A percentile compares a stretch with the other conserved stretches of the same genome.
These are phyloP conservation scores for Pythium vanterpoolii DNA, from an alignment of 352 stramenopile species.

Conservation along the genomic window DNA sequence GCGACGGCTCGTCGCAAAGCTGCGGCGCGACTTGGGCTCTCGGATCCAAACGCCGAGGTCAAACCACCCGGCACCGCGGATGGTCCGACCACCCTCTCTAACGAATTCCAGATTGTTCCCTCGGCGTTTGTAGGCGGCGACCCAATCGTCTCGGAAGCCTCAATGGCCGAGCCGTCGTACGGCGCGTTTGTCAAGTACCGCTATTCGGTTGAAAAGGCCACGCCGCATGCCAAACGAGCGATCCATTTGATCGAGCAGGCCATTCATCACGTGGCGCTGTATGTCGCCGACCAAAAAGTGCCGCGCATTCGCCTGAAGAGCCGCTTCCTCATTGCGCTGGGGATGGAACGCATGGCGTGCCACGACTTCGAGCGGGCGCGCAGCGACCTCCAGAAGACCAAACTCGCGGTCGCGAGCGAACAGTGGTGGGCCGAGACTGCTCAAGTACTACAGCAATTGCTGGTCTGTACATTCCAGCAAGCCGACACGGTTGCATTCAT, in stretches of 20 bases:
- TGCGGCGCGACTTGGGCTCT: conserved; percentile 50
- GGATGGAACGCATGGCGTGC: conserved; percentile 63
- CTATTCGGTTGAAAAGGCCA: conserved; percentile 50
- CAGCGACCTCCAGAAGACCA: conserved; percentile 67
- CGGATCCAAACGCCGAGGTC: conserved; percentile 16
- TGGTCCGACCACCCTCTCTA: conserved; percentile 19
- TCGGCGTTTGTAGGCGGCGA: conserved; percentile 72
- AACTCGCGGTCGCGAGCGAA: conserved; percentile 49
- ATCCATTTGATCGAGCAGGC: conserved; percentile 78
- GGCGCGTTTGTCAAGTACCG: conserved; percentile 64
- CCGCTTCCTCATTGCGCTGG: conserved; percentile 67
- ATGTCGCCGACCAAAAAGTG: conserved; percentile 58
- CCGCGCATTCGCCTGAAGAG: conserved; percentile 72
- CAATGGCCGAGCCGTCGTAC: conserved; percentile 42
- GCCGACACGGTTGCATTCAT: conserved; percentile 70
- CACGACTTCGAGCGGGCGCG: conserved; percentile 66
- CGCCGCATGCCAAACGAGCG: conserved; percentile 63
- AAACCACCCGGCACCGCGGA: conserved; percentile 19
- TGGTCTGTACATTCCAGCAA: conserved; percentile 73
- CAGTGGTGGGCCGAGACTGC: conserved; percentile 73
- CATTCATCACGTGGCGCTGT: conserved; percentile 68
- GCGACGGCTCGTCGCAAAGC: conserved; percentile 71
- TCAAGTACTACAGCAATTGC: conserved; percentile 71
- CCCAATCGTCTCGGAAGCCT: conserved; percentile 52
- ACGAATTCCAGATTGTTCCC: conserved; percentile 69